Base-by-base conservation (phyloP, 257 asterid genomes). In the Lavandula angustifolia region DNA sequence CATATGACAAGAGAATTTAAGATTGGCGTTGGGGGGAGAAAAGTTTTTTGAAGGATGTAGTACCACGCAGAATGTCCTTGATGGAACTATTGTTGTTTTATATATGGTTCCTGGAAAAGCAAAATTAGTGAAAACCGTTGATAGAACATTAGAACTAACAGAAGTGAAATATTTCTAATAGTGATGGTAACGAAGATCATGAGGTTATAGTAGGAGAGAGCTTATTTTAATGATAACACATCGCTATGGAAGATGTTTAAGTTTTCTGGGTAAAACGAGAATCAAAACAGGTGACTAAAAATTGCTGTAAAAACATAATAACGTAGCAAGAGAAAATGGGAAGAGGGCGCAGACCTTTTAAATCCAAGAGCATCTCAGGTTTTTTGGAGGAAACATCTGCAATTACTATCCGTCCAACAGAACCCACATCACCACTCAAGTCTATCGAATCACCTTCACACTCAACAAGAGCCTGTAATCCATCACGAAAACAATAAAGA, bases 21-120 rank as follows among this genome's bases (percentile, higher is more conserved):
- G 34, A 46, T 10, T 33, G 70, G 41, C 22, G 54, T 12, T 10
- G 29, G 48, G 62, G 49, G 48, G 3, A 52, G 40, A 18, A 13
- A 58, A 22, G 27, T 22, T 22, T 16, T 16, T 16, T 22, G 70
- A 63, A 57, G 33, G 68, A 75, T 60, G 54, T 47, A 67, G 51
- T 86, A 91, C 98, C 96, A 91, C 98, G 72, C 96, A 91, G 82
- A 91, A 91, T 47, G 95, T 88, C 83, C 89, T 78, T 68, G 95
- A 91, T 74, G 98, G 95, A 60, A 86, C 83, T 68, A 88, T 86
- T 31, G 82, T 84, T 31, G 96, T 91, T 82, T 69, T 78, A 81
- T 91, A 88, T 47, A 86, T 78, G 68, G 95, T 91, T 76, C 94
- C 95, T 91, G 91, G 43, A 76, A 70, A 38, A 59, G 66, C 64